Percentiles rank a stretch among this genome's conserved stretches.
Conservation (phyloP, 2,329 filamentous ascomycete species). For the Phaeosphaeria sp. region DNA sequence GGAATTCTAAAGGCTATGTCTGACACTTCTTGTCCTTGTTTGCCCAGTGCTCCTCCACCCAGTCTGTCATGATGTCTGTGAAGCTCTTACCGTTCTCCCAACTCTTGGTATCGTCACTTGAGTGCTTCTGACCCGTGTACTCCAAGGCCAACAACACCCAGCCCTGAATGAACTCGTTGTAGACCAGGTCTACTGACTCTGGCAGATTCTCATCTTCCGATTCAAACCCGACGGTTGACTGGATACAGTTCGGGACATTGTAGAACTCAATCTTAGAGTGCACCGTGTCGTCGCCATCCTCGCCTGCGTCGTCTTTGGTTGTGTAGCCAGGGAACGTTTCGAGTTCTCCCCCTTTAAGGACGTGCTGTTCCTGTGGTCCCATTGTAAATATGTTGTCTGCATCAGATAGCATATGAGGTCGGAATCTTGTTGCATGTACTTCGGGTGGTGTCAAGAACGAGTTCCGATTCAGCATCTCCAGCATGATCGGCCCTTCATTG, state of each 20-base stretch:
- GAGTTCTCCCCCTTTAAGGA: constrained; percentile 8
- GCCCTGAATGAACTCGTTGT: constrained; percentile 87
- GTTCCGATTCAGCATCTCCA: constrained; percentile 35
- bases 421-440: constrained; percentile 43
- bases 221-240: constrained; percentile 68
- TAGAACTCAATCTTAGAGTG: constrained; percentile 79
- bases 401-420: constrained; percentile 25
- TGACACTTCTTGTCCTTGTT: constrained; percentile 27
- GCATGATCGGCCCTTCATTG: constrained; percentile 61
- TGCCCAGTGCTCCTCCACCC: constrained; percentile 65
- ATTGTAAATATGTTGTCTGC: constrained; percentile 5
- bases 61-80: constrained; percentile 65
- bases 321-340: constrained; percentile 80
- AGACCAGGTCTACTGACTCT: constrained; percentile 83
- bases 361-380: constrained; percentile 15
- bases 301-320: constrained; percentile 82
- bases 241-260: constrained; percentile 81
- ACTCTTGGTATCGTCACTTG: constrained; percentile 57
- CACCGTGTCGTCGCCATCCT: constrained; percentile 88
- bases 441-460: constrained; percentile 55
- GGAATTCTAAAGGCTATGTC: neutral
- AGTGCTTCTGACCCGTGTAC: constrained; percentile 61
- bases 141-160: constrained; percentile 80
- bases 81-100: constrained; percentile 63
- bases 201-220: constrained; percentile 57